Evolutionary conservation across 2,329 filamentous ascomycete genomes (phyloP), one percentile per base, ranked within the genome.

Genomic region (Calonectria honghensis): DNA sequence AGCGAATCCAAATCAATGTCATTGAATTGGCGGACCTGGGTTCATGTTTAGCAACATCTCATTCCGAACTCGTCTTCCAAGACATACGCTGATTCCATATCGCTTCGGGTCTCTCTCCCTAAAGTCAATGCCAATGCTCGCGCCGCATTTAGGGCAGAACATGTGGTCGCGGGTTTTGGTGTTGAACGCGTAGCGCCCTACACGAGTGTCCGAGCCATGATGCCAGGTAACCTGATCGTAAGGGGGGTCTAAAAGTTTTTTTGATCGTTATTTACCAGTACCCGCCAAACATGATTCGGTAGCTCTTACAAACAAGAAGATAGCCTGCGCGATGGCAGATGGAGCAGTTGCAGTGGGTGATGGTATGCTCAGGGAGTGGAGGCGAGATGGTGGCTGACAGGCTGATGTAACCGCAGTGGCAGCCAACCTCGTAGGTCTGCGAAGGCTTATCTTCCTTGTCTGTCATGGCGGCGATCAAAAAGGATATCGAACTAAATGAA

Each of bases 301-400:
- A 10, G n/a, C 14, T 51, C 75, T 51, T 57, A 88, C 87, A 89
- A 54, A 90, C 84, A 35, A 90, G 83, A 31, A 90, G 83, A 73
- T 90, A 90, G 0, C 89, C 90, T 45, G 87, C 85, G n/a, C 88
- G 85, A 1, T 83, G 80, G 79, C 89, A 91, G 72, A 88, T 87
- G 45, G 89, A 91, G 81, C 90, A 91, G 78, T 87, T 89, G 84
- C 90, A 91, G 27, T 86, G 79, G n/a, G 87, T 61, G 5, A 90
- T 85, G 73, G 85, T 82, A 75, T 88, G 84, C 76, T 88, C 82
- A 5, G 86, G 83, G 35, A 91, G 83, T 32, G 88, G 86, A 31
- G 89, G 88, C 37, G 87, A 87, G 57, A 91, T 84, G 27, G 85
- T 86, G 35, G 90, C 83, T 18, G 85, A 84, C 78, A 90, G 88